These are phyloP conservation scores for Phyllosticta paracitricarpa DNA, from an alignment of 2,329 filamentous ascomycete genomes.

Conservation along the genomic window DNA sequence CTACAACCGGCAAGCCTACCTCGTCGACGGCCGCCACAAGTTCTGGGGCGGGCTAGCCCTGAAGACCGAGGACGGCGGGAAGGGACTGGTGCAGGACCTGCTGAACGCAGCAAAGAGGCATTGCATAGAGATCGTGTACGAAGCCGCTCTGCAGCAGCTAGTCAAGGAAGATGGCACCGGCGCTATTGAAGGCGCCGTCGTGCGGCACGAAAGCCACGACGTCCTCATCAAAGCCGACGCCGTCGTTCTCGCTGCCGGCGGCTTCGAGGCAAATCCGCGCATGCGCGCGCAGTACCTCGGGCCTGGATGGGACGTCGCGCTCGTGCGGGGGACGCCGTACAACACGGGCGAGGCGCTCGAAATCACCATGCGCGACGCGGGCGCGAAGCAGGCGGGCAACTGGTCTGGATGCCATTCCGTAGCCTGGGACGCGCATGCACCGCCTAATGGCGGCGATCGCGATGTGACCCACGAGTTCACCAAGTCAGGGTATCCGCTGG, in stretches of 20 bases:
- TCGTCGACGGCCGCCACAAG: conserved; percentile 42
- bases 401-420: conserved; percentile 57
- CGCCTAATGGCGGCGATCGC: conserved; percentile 45
- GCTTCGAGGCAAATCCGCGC: conserved; percentile 52
- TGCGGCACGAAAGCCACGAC: conserved; percentile 18
- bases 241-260: conserved; percentile 50
- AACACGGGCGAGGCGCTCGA: conserved; percentile 52
- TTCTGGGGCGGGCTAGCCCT: conserved; percentile 60
- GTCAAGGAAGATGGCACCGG: conserved; percentile 22
- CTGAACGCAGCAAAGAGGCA: conserved; percentile 31
- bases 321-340: conserved; percentile 53
- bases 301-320: conserved; percentile 52
- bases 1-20: conserved; percentile 57
- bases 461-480: conserved; percentile 56
- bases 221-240: conserved; percentile 27
- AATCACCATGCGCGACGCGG: conserved; percentile 42
- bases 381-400: conserved; percentile 45
- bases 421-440: conserved; percentile 55
- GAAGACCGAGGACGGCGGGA: conserved; percentile 49
- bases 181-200: conserved; percentile 24
- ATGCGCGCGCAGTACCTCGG: conserved; percentile 48
- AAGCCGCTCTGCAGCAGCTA: conserved; percentile 36
- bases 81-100: conserved; percentile 46
- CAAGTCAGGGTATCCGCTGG: conserved; percentile 59
- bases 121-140: conserved; percentile 38